Percentiles rank a stretch among this genome's conserved stretches.
Evolutionary conservation across 257 asterid genomes (phyloP).

Genomic region (Penstemon davidsonii): DNA sequence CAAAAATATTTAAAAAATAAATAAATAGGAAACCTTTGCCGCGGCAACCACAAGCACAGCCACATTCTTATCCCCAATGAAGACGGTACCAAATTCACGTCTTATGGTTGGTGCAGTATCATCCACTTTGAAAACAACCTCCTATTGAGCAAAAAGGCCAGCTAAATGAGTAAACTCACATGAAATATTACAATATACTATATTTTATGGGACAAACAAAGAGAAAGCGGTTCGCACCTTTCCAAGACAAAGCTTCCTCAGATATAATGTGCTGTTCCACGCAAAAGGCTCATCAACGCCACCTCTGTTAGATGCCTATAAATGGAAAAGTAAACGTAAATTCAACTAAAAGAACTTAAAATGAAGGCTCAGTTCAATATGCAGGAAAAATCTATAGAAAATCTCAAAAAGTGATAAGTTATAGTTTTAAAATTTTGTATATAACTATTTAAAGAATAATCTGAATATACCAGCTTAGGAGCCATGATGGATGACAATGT

Average conservation of each 20-base stretch:
- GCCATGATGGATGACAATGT: conserved; percentile 88
- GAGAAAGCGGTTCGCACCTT: conserved; percentile 51
- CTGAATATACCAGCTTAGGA: conserved; percentile 73
- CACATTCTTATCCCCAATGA: conserved; percentile 76
- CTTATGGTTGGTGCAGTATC: conserved; percentile 82
- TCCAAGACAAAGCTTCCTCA: conserved; percentile 90
- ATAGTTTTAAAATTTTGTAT: not conserved
- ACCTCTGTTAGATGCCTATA: conserved; percentile 86
- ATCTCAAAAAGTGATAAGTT: not conserved
- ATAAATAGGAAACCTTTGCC: conserved; percentile 69
- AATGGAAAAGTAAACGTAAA: conserved; percentile 9
- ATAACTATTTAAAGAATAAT: not conserved
- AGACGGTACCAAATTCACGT: conserved; percentile 90
- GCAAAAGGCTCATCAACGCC: conserved; percentile 94
- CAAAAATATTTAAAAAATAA: not conserved
- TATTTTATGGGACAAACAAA: conserved; percentile 11
- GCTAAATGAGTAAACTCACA: not conserved
- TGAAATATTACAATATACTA: conserved; percentile 8
- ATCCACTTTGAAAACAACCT: conserved; percentile 87
- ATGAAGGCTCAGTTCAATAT: not conserved
- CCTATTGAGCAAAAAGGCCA: conserved; percentile 44
- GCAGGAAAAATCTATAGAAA: not conserved
- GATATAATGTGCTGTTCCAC: conserved; percentile 90
- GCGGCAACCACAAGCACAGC: conserved; percentile 76
- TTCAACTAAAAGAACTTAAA: not conserved